phyloP scores from a whole-genome alignment of 805 yeast species.

The Lachancea cidri region DNA sequence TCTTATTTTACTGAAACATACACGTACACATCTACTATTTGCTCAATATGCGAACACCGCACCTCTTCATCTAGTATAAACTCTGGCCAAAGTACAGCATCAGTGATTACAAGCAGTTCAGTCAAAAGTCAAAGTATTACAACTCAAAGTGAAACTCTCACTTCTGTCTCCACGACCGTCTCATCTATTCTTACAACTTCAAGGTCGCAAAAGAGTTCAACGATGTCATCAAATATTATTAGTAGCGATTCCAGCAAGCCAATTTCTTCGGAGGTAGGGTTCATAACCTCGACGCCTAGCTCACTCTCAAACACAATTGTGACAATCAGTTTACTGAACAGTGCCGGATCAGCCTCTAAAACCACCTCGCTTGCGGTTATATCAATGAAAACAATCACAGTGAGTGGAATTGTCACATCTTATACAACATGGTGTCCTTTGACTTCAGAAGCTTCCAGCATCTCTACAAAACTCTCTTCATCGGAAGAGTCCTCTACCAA shows the following conservation, averaged over 20 bases:
- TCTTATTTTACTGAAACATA: background rate
- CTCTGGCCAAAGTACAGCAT: background rate
- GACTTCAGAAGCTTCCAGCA: constrained; percentile 2
- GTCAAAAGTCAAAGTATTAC: no score
- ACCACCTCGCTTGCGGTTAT: constrained; percentile 1
- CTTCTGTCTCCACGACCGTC: no score
- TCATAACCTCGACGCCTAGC: background rate
- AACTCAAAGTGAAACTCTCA: no score
- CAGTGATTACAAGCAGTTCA: no score
- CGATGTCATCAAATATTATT: background rate
- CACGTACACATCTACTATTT: background rate
- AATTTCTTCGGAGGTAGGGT: background rate
- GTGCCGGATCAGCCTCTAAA: background rate
- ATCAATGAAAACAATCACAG: constrained; percentile 16
- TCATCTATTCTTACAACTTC: background rate
- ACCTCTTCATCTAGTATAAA: background rate
- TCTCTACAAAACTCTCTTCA: no score
- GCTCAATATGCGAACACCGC: background rate
- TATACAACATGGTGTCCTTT: constrained; percentile 21
- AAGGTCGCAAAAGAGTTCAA: background rate
- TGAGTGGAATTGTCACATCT: constrained; percentile 21
- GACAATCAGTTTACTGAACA: background rate
- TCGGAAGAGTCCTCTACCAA: no score
- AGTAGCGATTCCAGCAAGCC: background rate
- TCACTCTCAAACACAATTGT: background rate